A percentile compares a stretch with the other conserved stretches of the same genome.
These are phyloP conservation scores for Suillus subaureus DNA, from an alignment of 768 basidiomycete genomes.

Conservation along the genomic window DNA sequence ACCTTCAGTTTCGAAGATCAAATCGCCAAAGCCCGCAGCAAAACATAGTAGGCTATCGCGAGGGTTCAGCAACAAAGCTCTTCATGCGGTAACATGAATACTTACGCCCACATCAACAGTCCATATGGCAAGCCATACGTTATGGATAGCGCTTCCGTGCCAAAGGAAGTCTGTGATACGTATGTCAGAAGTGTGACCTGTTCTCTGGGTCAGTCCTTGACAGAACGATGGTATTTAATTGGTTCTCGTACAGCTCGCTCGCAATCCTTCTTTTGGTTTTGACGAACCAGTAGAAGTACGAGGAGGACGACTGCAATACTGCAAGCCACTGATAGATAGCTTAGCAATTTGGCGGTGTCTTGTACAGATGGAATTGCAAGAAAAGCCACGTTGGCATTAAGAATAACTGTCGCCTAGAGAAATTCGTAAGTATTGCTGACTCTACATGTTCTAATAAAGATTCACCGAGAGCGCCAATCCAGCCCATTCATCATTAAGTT, in stretches of 20 bases:
- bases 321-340: constrained; percentile 40
- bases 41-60: background rate
- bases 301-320: constrained; percentile 38
- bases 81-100: background rate
- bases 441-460: background rate
- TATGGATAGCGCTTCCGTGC: constrained; percentile 32
- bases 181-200: background rate
- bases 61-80: background rate
- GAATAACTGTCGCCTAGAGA: constrained; percentile 47
- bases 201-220: background rate
- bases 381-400: constrained; percentile 56
- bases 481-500: constrained; percentile 49
- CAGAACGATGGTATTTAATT: constrained; percentile 9
- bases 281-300: constrained; percentile 38
- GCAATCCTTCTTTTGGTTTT: constrained; percentile 31
- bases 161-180: constrained; percentile 6
- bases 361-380: constrained; percentile 43
- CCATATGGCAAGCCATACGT: constrained; percentile 36
- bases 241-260: constrained; percentile 25
- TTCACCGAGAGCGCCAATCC: constrained; percentile 50
- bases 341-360: constrained; percentile 28
- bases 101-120: constrained; percentile 34
- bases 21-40: background rate
- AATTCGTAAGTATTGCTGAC: background rate
- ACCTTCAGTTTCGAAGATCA: background rate